Evolutionary conservation across 2,329 filamentous ascomycete species (phyloP), one percentile per base, ranked within the genome.

Genomic region (Fusarium equiseti): DNA sequence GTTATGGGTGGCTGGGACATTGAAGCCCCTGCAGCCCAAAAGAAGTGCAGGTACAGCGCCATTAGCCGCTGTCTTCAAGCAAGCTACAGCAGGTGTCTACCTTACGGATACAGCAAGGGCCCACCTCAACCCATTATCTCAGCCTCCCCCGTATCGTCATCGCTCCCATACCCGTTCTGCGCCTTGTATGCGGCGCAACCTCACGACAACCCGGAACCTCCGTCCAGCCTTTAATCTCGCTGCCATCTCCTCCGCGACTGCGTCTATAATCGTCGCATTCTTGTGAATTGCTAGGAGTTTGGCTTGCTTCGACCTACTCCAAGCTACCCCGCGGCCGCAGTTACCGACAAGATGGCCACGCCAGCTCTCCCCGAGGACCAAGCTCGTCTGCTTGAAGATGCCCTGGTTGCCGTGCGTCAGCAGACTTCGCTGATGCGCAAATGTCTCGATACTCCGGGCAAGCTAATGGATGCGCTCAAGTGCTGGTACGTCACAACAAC

Each of bases 391-490:
- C 91, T 99, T 76, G 96, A 99, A 85, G 96, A 99, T 91, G 96
- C 97, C 78, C 86, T 98, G 82, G 90, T 92, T 68, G 95, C 97
- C 55, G 97, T 99, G 83, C 93, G 95, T 83, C 95, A 98, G 84
- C 97, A 99, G 88, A 96, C 95, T 64, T 90, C 91, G 78, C 88
- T 97, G 80, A 99, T 99, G 96, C 94, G 95, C 84, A 95, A 97
- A 85, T 98, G 95, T 78, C 88, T 99, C 67, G 97, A 99, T 80
- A 97, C 94, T 12, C 95, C 96, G 9, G 95, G 96, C 72, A 99
- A 99, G 88, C 90, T 99, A 73, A 99, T 99, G 96, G 96, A 99
- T 86, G 96, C 96, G 77, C 89, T 99, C 77, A 99, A 99, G 85
- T 98, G 95, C 92, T 97, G 95, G 96, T 98, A 88, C 77, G 92